Percentiles rank a stretch among this genome's conserved stretches.
phyloP scores from a whole-genome alignment of 2,329 filamentous ascomycete genomes.

The Cladobotryum mycophilum region DNA sequence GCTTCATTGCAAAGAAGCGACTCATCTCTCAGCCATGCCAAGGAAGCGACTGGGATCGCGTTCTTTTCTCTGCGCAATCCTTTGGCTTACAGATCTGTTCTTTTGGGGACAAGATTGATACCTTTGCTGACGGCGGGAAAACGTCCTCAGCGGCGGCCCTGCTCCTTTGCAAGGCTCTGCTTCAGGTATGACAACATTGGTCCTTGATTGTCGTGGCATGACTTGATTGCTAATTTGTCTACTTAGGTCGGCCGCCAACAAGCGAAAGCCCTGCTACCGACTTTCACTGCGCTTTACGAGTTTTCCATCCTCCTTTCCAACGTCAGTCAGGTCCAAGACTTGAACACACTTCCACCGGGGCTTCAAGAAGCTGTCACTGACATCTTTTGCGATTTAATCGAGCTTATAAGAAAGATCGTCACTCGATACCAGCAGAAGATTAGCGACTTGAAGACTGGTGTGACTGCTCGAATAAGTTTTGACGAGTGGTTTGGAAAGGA shows the following conservation, averaged over 20 bases:
- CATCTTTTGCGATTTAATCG: conserved; percentile 30
- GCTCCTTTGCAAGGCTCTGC: conserved; percentile 11
- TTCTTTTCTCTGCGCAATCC: conserved; percentile 35
- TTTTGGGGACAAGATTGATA: conserved; percentile 28
- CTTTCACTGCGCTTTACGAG: conserved; percentile 34
- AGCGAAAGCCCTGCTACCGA: conserved; percentile 31
- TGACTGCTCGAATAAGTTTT: conserved; percentile 27
- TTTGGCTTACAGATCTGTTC: conserved; percentile 34
- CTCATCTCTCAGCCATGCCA: conserved; percentile 35
- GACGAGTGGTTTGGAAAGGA: conserved; percentile 30
- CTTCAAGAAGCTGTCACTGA: conserved; percentile 23
- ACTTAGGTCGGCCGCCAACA: conserved; percentile 32
- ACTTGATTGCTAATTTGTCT: conserved; percentile 29
- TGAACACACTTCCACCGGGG: no score
- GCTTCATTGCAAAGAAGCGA: conserved; percentile 32
- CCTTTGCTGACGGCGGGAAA: conserved; percentile 16
- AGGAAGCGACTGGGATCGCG: conserved; percentile 36
- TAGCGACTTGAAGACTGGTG: conserved; percentile 20
- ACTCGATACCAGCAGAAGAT: conserved; percentile 31
- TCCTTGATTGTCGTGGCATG: conserved; percentile 29
- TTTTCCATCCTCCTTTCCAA: conserved; percentile 32
- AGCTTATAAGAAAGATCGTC: conserved; percentile 28
- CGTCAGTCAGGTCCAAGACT: conserved; percentile 24
- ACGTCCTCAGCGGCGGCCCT: conserved; percentile 3
- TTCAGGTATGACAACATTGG: conserved; percentile 16